Evolutionary conservation across 768 basidiomycete species (phyloP), one percentile per base, ranked within the genome.

Genomic region (Psilocybe cubensis): DNA sequence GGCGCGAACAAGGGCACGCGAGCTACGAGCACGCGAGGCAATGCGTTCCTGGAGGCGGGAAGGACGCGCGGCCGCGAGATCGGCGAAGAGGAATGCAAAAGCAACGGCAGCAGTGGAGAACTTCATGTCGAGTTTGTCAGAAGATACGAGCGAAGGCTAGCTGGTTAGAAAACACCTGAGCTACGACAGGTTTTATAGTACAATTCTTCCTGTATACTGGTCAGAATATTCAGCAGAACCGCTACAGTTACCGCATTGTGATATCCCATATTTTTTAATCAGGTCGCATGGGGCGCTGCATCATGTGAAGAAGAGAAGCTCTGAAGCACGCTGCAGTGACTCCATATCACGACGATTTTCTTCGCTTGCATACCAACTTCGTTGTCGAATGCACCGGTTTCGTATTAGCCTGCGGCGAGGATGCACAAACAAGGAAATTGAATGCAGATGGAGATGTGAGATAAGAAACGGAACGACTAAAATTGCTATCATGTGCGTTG

Each of bases 41-140:
- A 62, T 51, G 17, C 61, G 64, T 21, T 57, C 59, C 50, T 57
- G 57, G 41, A 59, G 58, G 10, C 63, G 57, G n/a, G 59, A 64
- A 10, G 63, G 63, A 20, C 57, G 54, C 28, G 63, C 63, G 43
- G 61, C 45, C 14, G 60, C 57, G 43, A 61, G 47, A 57, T 57
- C 47, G 57, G 59, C 57, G 50, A 60, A 41, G 55, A 64, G 44
- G 43, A 48, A 28, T 18, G 46, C 46, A 20, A 48, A 18, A 3
- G 46, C 46, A 18, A 48, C 46, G 18, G 46, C 46, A 27, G 28
- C 46, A 48, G 27, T 28, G 46, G 46, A n/a, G 46, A 48, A 48
- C 46, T 48, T 48, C 46, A 48, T 48, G 46, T 29, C 31, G 12
- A 25, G 18, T 11, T 14, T 48, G 46, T 18, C 14, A 18, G 27